Conservation (phyloP, 805 yeast genomes). For the Nakazawaea ambrosiae region DNA sequence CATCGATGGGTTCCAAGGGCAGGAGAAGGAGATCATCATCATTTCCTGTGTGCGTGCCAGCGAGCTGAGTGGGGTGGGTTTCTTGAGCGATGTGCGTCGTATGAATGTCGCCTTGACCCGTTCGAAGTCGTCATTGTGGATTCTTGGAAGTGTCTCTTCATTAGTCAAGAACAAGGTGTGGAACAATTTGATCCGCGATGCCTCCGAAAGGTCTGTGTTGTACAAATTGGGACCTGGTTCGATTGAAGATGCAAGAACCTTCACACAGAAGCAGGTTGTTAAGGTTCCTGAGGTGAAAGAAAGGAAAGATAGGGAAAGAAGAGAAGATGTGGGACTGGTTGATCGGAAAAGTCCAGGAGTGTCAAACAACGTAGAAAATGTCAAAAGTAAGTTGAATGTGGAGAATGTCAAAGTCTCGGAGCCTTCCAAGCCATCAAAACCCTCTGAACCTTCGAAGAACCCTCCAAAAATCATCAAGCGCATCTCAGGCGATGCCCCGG, state of each 20-base stretch:
- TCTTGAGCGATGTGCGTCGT: constrained; percentile 84
- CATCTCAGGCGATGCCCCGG: not conserved
- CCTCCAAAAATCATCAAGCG: not conserved
- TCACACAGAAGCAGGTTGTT: not conserved
- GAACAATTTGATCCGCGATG: constrained; percentile 63
- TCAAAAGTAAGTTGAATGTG: no score
- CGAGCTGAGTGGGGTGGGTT: constrained; percentile 69
- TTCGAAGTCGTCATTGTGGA: constrained; percentile 89
- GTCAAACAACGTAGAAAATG: no score
- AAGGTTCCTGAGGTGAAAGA: not conserved
- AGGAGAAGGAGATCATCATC: constrained; percentile 89
- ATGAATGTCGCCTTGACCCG: constrained; percentile 97
- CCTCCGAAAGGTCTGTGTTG: constrained; percentile 36
- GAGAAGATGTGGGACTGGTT: no score
- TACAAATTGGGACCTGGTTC: constrained; percentile 20
- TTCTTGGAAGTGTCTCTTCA: constrained; percentile 73
- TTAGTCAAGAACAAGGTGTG: constrained; percentile 63
- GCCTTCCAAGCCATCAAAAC: no score
- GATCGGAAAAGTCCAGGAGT: no score
- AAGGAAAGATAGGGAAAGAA: not conserved
- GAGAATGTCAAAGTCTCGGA: no score
- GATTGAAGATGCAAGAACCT: constrained; percentile 11
- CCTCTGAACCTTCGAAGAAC: no score
- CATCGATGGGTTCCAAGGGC: constrained; percentile 97
- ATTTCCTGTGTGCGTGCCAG: constrained; percentile 94